A percentile compares a stretch with the other conserved stretches of the same genome.
Evolutionary conservation across 23 red algal species (phyloP).

Genomic region (Pyropia yezoensis): DNA sequence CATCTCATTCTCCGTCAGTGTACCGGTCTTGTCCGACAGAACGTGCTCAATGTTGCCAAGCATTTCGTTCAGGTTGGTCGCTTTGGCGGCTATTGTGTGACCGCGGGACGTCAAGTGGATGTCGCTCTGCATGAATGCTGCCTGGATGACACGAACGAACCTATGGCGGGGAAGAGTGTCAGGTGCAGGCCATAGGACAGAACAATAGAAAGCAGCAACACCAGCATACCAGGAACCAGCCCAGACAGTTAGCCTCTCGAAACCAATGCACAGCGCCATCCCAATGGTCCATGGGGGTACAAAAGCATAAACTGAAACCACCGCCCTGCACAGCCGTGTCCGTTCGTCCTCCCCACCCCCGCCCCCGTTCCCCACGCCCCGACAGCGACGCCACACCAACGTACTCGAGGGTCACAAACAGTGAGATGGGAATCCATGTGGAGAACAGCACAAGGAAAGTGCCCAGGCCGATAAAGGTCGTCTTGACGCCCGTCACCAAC

Average conservation of each 20-base stretch:
- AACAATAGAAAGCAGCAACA: too few species aligned
- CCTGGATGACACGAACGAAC: conserved; percentile 78
- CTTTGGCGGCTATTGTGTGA: conserved; percentile 24
- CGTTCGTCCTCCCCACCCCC: too few species aligned
- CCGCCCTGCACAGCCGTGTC: too few species aligned
- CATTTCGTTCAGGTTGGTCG: conserved; percentile 83
- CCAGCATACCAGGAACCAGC: too few species aligned
- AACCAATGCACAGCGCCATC: too few species aligned
- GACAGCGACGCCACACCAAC: conserved; percentile 36
- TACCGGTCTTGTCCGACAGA: conserved; percentile 85
- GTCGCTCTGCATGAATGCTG: conserved; percentile 71
- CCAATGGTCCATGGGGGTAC: too few species aligned
- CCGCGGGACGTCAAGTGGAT: conserved; percentile 53
- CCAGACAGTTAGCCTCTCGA: too few species aligned
- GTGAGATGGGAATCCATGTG: conserved; percentile 73
- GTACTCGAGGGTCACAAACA: conserved; percentile 82
- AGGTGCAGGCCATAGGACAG: too few species aligned
- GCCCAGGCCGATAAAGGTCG: conserved; percentile 24
- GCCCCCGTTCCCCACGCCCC: too few species aligned
- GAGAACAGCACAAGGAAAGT: conserved; percentile 85
- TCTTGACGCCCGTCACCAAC: neutral
- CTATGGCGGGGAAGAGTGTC: too few species aligned
- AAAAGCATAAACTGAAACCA: too few species aligned
- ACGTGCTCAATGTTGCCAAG: conserved; percentile 70
- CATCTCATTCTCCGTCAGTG: conserved; percentile 87